Evolutionary conservation across 1,284 basidiomycete species (phyloP).

Genomic region (Cryptococcus hybrid): DNA sequence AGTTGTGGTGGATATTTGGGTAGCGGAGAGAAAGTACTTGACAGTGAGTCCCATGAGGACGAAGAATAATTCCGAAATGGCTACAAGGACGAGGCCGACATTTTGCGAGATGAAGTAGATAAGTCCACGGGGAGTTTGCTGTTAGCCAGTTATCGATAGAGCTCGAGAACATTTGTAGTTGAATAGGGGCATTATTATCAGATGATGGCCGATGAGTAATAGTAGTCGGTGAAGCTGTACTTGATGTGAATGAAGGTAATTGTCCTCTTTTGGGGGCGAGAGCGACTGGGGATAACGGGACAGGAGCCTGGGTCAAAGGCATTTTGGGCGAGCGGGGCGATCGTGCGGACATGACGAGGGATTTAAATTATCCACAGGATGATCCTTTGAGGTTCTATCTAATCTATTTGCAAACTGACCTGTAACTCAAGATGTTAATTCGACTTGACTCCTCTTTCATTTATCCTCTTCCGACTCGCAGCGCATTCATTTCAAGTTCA

Average conservation of each 20-base stretch:
- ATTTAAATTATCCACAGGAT: too few species aligned
- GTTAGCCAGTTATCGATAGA: neutral
- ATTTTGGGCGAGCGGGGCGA: neutral
- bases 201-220: neutral
- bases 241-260: conserved; percentile 14
- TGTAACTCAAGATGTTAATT: too few species aligned
- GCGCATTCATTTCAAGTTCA: too few species aligned
- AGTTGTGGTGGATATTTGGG: conserved; percentile 33
- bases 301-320: conserved; percentile 2
- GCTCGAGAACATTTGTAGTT: neutral
- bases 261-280: neutral
- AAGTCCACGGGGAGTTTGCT: conserved; percentile 1
- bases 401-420: too few species aligned
- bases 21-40: conserved; percentile 40
- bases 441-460: too few species aligned
- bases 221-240: neutral
- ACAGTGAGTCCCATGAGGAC: conserved; percentile 58
- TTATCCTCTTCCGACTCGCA: too few species aligned
- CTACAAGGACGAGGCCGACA: conserved; percentile 62
- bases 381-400: too few species aligned
- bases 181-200: neutral
- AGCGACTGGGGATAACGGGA: conserved; percentile 13
- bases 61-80: conserved; percentile 61
- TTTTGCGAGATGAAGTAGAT: conserved; percentile 50
- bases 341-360: neutral